phyloP scores from a whole-genome alignment of 2,329 filamentous ascomycete species.

The Trichoderma cornu-damae region DNA sequence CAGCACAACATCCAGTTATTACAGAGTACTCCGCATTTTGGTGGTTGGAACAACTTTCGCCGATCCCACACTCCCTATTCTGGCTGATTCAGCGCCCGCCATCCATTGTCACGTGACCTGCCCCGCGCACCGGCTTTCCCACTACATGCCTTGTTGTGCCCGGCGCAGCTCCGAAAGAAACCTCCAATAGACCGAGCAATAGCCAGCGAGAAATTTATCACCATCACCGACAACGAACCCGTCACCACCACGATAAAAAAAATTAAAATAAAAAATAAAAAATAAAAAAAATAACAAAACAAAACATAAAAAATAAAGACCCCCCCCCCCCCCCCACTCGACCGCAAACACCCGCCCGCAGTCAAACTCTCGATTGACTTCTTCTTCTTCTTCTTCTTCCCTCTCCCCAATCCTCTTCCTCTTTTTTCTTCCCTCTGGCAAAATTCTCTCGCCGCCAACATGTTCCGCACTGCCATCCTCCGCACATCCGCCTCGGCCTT shows the following conservation, averaged over 20 bases:
- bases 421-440: neutral
- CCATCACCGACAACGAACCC: slow-evolving; percentile 28
- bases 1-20: too few relatives aligned
- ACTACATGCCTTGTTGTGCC: neutral
- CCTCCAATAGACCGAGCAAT: slow-evolving; percentile 26
- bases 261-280: too few relatives aligned
- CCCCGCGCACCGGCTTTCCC: slow-evolving; percentile 10
- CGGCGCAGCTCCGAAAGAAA: slow-evolving; percentile 27
- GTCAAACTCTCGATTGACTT: slow-evolving; percentile 8
- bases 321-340: slow-evolving; percentile 14
- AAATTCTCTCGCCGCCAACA: slow-evolving; percentile 33
- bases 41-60: neutral
- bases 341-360: slow-evolving; percentile 18
- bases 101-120: slow-evolving; percentile 19
- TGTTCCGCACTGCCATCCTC: slow-evolving; percentile 87
- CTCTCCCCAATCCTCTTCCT: too few relatives aligned
- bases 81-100: slow-evolving; percentile 8
- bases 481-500: slow-evolving; percentile 60
- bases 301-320: too few relatives aligned
- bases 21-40: neutral
- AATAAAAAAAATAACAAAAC: too few relatives aligned
- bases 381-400: neutral
- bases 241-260: neutral
- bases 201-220: slow-evolving; percentile 45
- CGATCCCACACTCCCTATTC: slow-evolving; percentile 9